Conservation (phyloP, 2,329 filamentous ascomycete genomes). For the Neofusicoccum parvum region DNA sequence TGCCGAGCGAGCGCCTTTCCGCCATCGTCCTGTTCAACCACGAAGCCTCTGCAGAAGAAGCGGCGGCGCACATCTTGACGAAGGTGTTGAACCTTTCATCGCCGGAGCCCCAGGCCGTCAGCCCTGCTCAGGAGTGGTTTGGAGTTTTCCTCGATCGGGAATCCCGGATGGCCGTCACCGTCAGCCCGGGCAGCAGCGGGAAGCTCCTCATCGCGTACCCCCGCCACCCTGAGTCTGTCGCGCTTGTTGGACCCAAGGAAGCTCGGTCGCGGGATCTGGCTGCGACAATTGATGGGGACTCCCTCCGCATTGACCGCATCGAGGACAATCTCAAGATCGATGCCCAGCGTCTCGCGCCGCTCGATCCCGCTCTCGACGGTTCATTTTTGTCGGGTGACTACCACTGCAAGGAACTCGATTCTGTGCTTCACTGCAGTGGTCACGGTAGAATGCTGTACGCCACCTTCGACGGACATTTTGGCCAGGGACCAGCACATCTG, state of each 20-base stretch:
- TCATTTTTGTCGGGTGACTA: neutral
- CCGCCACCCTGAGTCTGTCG: neutral
- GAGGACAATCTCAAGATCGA: neutral
- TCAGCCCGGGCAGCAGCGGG: neutral
- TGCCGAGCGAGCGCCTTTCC: neutral
- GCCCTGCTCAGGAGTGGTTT: neutral
- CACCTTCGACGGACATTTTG: slow-evolving; percentile 22
- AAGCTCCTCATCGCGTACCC: neutral
- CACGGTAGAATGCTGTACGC: neutral
- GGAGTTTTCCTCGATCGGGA: neutral
- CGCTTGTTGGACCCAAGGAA: neutral
- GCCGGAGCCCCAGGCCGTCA: neutral
- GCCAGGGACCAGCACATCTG: slow-evolving; percentile 40
- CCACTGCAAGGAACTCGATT: neutral
- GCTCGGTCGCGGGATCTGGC: neutral
- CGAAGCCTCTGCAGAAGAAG: neutral
- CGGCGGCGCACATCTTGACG: neutral
- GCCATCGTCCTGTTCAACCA: neutral
- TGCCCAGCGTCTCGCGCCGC: neutral
- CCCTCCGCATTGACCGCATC: neutral
- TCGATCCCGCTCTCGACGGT: neutral
- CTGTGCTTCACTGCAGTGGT: neutral
- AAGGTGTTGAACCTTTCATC: neutral
- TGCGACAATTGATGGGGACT: neutral
- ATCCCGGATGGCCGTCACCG: neutral